Conservation (phyloP, 2,329 filamentous ascomycete genomes). For the Colletotrichum sp. region DNA sequence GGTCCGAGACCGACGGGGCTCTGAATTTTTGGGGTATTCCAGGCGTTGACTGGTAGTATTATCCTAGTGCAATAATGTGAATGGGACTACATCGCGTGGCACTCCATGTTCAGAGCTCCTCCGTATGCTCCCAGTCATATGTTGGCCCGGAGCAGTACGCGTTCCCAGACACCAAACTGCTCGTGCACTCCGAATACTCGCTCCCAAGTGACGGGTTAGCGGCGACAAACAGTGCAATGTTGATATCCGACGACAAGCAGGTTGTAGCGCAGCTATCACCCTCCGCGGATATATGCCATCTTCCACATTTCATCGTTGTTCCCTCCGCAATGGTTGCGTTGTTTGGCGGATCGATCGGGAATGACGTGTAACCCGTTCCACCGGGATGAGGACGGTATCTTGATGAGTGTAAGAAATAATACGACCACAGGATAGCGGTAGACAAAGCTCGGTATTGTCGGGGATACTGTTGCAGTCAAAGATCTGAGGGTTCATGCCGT, state of each 20-base stretch:
- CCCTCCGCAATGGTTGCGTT: neutral
- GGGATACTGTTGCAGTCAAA: too few relatives aligned
- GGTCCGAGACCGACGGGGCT: slow-evolving; percentile 1
- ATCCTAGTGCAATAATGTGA: neutral
- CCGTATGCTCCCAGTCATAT: neutral
- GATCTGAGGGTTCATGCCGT: too few relatives aligned
- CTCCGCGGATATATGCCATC: neutral
- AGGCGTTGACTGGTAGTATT: neutral
- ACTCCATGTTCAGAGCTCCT: neutral
- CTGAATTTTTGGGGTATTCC: slow-evolving; percentile 23
- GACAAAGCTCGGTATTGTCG: too few relatives aligned
- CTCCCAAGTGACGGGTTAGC: neutral
- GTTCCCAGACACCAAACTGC: neutral
- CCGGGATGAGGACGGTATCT: too few relatives aligned
- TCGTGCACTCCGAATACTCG: neutral
- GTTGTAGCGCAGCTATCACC: neutral
- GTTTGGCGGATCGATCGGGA: accelerated
- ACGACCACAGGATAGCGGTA: too few relatives aligned
- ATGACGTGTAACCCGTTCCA: too few relatives aligned
- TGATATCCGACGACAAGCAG: neutral
- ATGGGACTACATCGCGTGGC: neutral
- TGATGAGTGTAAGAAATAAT: too few relatives aligned
- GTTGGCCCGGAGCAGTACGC: neutral
- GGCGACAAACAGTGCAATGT: neutral
- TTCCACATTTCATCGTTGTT: neutral